Conservation (phyloP, 768 basidiomycete genomes). For the Lentinula lateritia region DNA sequence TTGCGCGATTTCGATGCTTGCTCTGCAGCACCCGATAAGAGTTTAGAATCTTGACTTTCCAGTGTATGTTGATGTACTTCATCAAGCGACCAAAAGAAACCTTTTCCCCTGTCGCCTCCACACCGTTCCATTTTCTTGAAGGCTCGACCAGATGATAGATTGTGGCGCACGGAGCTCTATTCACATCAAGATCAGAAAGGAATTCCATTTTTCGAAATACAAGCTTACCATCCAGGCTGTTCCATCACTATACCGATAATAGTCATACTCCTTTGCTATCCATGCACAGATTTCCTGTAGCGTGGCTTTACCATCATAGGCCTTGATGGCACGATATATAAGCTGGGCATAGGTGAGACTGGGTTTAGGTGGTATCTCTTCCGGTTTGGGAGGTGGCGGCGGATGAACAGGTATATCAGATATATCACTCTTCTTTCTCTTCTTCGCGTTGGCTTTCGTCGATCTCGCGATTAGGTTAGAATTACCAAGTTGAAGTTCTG, state of each 20-base stretch:
- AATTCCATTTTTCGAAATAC: conserved; percentile 4
- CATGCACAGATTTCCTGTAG: conserved; percentile 88
- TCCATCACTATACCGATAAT: conserved; percentile 82
- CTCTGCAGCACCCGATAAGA: conserved; percentile 28
- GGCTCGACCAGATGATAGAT: conserved; percentile 86
- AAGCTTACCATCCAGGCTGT: conserved; percentile 82
- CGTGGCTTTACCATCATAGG: conserved; percentile 79
- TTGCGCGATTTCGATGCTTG: conserved; percentile 36
- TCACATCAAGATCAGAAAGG: conserved; percentile 8
- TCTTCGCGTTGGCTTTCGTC: conserved; percentile 40
- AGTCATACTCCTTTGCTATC: conserved; percentile 86
- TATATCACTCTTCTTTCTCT: conserved; percentile 63
- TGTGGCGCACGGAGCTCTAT: conserved; percentile 93
- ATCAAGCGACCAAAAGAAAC: conserved; percentile 91
- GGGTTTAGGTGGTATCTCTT: conserved; percentile 85
- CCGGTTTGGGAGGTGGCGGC: conserved; percentile 45
- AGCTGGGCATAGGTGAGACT: conserved; percentile 87
- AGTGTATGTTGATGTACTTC: conserved; percentile 62
- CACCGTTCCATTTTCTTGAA: conserved; percentile 89
- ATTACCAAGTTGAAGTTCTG: conserved; percentile 54
- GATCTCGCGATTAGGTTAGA: conserved; percentile 53
- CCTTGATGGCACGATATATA: conserved; percentile 84
- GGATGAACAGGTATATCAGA: conserved; percentile 23
- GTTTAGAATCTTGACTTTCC: conserved; percentile 57
- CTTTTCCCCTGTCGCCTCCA: conserved; percentile 83